These are phyloP conservation scores for Cercospora nicotianae DNA, from an alignment of 2,329 filamentous ascomycete species.

Conservation along the genomic window DNA sequence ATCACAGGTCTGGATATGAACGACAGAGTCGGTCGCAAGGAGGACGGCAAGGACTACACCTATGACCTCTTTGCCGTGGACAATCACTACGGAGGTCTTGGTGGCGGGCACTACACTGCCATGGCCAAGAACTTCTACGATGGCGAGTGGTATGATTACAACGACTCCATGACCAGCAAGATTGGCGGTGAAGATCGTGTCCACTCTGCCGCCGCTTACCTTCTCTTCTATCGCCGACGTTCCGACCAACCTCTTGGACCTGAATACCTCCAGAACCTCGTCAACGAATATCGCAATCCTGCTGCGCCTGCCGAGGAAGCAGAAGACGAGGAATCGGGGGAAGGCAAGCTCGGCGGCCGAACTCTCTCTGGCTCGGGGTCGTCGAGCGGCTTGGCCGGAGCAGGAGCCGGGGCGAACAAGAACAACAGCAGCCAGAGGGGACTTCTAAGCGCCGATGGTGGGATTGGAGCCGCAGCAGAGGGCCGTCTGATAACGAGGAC, in stretches of 20 bases:
- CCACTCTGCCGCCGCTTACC: constrained; percentile 72
- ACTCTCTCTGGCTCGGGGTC: constrained; percentile 81
- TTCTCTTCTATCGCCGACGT: constrained; percentile 92
- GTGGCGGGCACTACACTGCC: constrained; percentile 94
- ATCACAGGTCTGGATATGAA: constrained; percentile 82
- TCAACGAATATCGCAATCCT: constrained; percentile 61
- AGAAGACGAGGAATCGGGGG: constrained; percentile 62
- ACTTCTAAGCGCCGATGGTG: constrained; percentile 21
- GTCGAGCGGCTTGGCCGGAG: constrained; percentile 86
- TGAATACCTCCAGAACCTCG: constrained; percentile 68
- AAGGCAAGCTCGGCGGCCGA: constrained; percentile 78
- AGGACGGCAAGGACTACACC: constrained; percentile 76
- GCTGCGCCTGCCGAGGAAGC: constrained; percentile 46
- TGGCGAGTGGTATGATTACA: constrained; percentile 91
- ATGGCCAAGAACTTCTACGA: constrained; percentile 91
- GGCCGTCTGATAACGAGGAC: constrained; percentile 32
- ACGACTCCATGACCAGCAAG: constrained; percentile 62
- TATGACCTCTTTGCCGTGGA: constrained; percentile 96
- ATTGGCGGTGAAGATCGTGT: constrained; percentile 24
- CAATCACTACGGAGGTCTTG: constrained; percentile 90
- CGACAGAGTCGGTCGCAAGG: constrained; percentile 73
- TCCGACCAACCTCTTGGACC: constrained; percentile 77
- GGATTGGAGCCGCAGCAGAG: constrained; percentile 27
- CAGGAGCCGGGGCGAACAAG: constrained; percentile 47
- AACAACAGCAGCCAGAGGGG: constrained; percentile 18